Percentiles rank a stretch among this genome's conserved stretches.
Conservation (phyloP, 2,329 filamentous ascomycete species). For the Penicillium nordicum region DNA sequence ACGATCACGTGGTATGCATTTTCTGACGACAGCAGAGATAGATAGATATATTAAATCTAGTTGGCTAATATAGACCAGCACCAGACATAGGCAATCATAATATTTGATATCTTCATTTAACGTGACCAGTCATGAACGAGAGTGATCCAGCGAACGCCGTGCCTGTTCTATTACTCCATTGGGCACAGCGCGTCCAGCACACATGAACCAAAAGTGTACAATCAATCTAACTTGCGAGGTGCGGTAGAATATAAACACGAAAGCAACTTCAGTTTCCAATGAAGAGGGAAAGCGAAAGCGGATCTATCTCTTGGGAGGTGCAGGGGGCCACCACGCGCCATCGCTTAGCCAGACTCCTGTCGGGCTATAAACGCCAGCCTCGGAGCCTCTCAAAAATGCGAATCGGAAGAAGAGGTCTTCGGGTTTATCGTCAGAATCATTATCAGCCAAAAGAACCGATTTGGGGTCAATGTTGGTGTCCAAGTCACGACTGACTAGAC, state of each 20-base stretch:
- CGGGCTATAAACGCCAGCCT: slow-evolving; percentile 39
- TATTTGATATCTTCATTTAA: slow-evolving; percentile 13
- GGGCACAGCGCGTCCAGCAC: slow-evolving; percentile 21
- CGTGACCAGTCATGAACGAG: slow-evolving; percentile 4
- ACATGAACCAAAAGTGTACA: slow-evolving; percentile 13
- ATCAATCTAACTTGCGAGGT: slow-evolving; percentile 12
- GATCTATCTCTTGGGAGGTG: slow-evolving; percentile 24
- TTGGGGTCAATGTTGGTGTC: slow-evolving; percentile 15
- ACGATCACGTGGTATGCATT: slow-evolving; percentile 6
- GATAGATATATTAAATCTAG: not conserved
- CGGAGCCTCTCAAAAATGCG: slow-evolving; percentile 43
- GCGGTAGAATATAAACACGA: not conserved
- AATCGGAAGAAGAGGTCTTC: slow-evolving; percentile 48
- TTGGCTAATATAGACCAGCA: not conserved
- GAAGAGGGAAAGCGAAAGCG: not conserved
- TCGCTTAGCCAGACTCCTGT: slow-evolving; percentile 41
- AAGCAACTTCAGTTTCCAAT: not conserved
- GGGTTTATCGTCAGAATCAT: slow-evolving; percentile 30
- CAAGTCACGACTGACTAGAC: slow-evolving; percentile 22
- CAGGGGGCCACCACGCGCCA: slow-evolving; percentile 35
- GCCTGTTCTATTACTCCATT: slow-evolving; percentile 4
- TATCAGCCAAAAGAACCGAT: slow-evolving; percentile 11
- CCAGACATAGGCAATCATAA: not conserved
- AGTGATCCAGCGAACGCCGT: not conserved
- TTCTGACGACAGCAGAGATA: not conserved